Conservation (phyloP, 169 alveolate species). For the Cryptosporidium canis region DNA sequence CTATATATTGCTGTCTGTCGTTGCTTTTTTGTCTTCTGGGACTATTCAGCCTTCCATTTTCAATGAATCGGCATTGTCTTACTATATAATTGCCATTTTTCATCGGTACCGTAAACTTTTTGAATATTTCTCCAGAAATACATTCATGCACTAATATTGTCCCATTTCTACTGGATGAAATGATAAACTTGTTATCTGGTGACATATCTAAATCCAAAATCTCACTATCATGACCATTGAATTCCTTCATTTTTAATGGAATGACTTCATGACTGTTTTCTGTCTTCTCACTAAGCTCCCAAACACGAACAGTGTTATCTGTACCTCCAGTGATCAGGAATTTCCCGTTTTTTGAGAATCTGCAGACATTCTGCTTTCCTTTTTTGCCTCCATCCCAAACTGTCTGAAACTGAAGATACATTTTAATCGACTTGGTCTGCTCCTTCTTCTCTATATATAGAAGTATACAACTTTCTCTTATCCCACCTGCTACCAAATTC, state of each 20-base stretch:
- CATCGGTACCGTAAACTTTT: slow-evolving; percentile 49
- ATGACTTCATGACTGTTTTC: not conserved
- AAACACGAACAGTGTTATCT: slow-evolving; percentile 30
- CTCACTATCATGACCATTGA: slow-evolving; percentile 51
- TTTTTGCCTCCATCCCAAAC: slow-evolving; percentile 41
- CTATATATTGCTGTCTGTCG: slow-evolving; percentile 31
- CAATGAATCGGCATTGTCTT: slow-evolving; percentile 67
- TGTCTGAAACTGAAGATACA: slow-evolving; percentile 59
- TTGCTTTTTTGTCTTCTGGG: slow-evolving; percentile 20
- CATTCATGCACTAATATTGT: slow-evolving; percentile 34
- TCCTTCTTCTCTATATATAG: slow-evolving; percentile 14
- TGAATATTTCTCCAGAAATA: slow-evolving; percentile 35
- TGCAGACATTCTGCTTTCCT: slow-evolving; percentile 63
- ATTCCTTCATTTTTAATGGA: slow-evolving; percentile 32
- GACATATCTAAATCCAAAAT: slow-evolving; percentile 62
- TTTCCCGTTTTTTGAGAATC: slow-evolving; percentile 58
- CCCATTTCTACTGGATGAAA: slow-evolving; percentile 59
- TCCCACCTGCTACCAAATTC: slow-evolving; percentile 55
- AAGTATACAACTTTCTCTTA: slow-evolving; percentile 38
- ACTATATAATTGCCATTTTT: slow-evolving; percentile 47
- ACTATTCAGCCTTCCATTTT: slow-evolving; percentile 17
- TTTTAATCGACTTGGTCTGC: slow-evolving; percentile 5
- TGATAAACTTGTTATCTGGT: slow-evolving; percentile 3
- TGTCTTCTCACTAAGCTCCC: slow-evolving; percentile 7
- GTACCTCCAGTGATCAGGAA: slow-evolving; percentile 62